Percentiles rank a stretch among this genome's conserved stretches.
Conservation (phyloP, 495 filamentous ascomycete genomes). For the Extremus antarcticus region DNA sequence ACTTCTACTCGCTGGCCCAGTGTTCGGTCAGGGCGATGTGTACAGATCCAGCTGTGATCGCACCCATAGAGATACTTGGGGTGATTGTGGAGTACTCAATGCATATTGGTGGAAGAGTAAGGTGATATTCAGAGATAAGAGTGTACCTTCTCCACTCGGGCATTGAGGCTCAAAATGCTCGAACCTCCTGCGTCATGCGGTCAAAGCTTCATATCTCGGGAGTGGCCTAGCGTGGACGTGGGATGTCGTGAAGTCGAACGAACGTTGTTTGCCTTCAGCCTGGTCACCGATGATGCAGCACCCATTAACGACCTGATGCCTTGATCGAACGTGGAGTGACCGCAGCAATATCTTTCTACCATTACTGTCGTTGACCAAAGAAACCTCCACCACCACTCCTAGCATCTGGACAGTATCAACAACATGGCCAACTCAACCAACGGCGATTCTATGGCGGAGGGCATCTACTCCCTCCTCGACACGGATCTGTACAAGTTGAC, state of each 20-base stretch:
- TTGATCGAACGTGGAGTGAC: no score
- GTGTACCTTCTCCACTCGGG: no score
- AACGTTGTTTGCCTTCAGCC: background rate
- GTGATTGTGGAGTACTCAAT: no score
- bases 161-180: background rate
- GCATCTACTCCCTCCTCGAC: slow-evolving; percentile 84
- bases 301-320: no score
- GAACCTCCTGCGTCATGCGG: background rate
- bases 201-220: background rate
- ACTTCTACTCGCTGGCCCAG: background rate
- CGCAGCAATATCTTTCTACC: no score
- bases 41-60: background rate
- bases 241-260: background rate
- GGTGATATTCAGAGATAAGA: no score
- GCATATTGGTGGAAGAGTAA: no score
- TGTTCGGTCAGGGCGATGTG: background rate
- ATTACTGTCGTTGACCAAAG: background rate
- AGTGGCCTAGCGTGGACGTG: background rate
- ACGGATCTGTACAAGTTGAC: slow-evolving; percentile 98
- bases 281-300: no score
- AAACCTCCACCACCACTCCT: background rate
- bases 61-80: background rate
- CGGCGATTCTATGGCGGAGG: slow-evolving; percentile 38
- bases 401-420: no score
- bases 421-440: background rate